Evolutionary conservation across 169 alveolate genomes (phyloP), one percentile per base, ranked within the genome.

Genomic region (Cryptosporidium felis): DNA sequence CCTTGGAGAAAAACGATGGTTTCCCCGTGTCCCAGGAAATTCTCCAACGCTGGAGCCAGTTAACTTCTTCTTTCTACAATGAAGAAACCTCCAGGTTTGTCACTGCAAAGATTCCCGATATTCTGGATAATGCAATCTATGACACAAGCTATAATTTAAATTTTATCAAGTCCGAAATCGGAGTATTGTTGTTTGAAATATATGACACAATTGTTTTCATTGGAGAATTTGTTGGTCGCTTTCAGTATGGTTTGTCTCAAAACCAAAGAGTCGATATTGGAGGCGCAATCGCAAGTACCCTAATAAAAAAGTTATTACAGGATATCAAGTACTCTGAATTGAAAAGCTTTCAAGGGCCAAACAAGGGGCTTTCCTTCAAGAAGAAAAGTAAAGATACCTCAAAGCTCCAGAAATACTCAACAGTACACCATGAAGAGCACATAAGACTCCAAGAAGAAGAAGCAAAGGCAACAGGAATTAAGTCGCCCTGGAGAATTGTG

Each of bases 401-500:
- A 51, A 61, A 40, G 60, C 65, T 5, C 26, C 53, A 81, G 18
- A 82, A 62, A 62, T n/a, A n/a, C n/a, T n/a, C 40, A 5, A 82
- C 41, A 18, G 79, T 62, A 28, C 82, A 89, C 32, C 92, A 66
- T n/a, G 93, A 80, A 18, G 92, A 92, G n/a, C 94, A 93, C 42
- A 89, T 92, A 21, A 47, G 94, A 12, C 91, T 94, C 60, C 89
- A 90, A 67, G 94, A 89, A 63, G 92, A 91, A 34, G 96, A 93
- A 49, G 96, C 96, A n/a, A 79, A 91, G 32, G 82, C 92, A 30
- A 58, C 92, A 80, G 96, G 96, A 59, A 91, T 93, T 46, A 90
- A 92, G 16, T 82, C 94, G 26, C 96, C 95, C 9, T 92, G 95
- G 92, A 91, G 96, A 30, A 92, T 92, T 91, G 97, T 95, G 58